These are phyloP conservation scores for Hermanozyma aechmeae DNA, from an alignment of 805 yeast species.

Conservation along the genomic window DNA sequence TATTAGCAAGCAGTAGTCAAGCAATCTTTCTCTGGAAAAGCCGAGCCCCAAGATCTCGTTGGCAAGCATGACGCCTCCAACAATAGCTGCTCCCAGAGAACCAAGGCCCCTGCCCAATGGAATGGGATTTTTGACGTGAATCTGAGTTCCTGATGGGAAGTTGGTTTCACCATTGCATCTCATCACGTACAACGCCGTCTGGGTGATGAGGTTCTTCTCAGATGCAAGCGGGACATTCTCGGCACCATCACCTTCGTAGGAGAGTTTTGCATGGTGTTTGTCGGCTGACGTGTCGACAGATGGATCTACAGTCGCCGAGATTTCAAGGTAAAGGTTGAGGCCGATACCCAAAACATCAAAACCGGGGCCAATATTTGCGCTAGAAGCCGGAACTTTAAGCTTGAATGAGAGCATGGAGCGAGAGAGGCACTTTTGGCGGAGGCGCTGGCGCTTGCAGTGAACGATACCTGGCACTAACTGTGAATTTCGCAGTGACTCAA, in stretches of 20 bases:
- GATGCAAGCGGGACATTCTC: slow-evolving; percentile 69
- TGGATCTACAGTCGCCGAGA: slow-evolving; percentile 59
- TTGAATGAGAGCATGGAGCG: no score
- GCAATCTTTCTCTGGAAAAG: slow-evolving; percentile 68
- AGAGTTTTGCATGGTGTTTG: slow-evolving; percentile 58
- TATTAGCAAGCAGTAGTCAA: slow-evolving; percentile 93
- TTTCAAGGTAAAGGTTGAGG: slow-evolving; percentile 60
- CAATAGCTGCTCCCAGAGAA: slow-evolving; percentile 97
- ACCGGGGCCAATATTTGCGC: slow-evolving; percentile 98
- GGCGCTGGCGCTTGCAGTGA: no score
- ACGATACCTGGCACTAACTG: no score
- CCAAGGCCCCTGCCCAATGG: slow-evolving; percentile 97
- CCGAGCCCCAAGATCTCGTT: slow-evolving; percentile 72
- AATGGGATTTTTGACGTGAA: slow-evolving; percentile 81
- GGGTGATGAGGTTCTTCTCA: slow-evolving; percentile 77
- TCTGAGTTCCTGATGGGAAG: slow-evolving; percentile 78
- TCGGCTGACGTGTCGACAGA: slow-evolving; percentile 39
- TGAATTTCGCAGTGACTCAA: no score
- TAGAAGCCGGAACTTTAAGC: slow-evolving; percentile 86
- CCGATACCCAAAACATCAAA: slow-evolving; percentile 96
- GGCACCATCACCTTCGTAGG: slow-evolving; percentile 78
- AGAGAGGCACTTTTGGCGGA: no score
- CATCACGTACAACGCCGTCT: slow-evolving; percentile 85
- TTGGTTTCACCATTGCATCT: slow-evolving; percentile 68
- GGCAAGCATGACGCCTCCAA: slow-evolving; percentile 89